Base-by-base conservation (phyloP, 306 rosid genomes). In the Abrus precatorius region DNA sequence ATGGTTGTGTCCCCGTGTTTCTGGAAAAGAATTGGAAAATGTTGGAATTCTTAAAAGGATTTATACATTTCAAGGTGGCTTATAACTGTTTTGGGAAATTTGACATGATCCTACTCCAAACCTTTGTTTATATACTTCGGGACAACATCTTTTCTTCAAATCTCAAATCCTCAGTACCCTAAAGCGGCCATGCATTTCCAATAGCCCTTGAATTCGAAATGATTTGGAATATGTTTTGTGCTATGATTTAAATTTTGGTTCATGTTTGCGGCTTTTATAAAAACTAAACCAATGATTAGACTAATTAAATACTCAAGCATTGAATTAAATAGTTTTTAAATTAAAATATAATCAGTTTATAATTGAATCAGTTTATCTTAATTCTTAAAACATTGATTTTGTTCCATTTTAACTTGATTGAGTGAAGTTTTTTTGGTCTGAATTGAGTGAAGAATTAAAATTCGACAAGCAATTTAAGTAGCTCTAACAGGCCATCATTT, bases 21-120 rank as follows among this genome's bases (percentile, higher is more conserved):
- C n/a, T 56, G 78, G 78, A 56, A 57, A 56, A 74, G 30, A 43
- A 27, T 12, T 12, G 43, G 54, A 10, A 41, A 34, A 52, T 36
- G 3, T 5, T 36, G 14, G 9, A 8, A 52, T n/a, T 50, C 14
- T 50, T 13, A 7, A 50, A 30, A 53, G 67, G 5, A 29, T 36
- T 73, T 40, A 41, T 30, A 56, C 44, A 41, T 56, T 72, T 54
- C 6, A 11, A 56, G 41, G 43, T 10, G 13, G 55, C 12, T 57
- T 11, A 2, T 43, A 73, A 73, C 49, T 2, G 1, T 36, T 38
- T 72, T 36, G 65, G 43, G 14, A 56, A 53, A 0, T 5, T 8
- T 20, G 64, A 72, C 30, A 8, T 8, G 11, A 34, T 69, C n/a
- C n/a, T 49, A 33, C 49, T 69, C 47, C 44, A 36, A 48, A 47